Base-by-base conservation (phyloP, 805 yeast genomes). In the Starmerella etchellsii region DNA sequence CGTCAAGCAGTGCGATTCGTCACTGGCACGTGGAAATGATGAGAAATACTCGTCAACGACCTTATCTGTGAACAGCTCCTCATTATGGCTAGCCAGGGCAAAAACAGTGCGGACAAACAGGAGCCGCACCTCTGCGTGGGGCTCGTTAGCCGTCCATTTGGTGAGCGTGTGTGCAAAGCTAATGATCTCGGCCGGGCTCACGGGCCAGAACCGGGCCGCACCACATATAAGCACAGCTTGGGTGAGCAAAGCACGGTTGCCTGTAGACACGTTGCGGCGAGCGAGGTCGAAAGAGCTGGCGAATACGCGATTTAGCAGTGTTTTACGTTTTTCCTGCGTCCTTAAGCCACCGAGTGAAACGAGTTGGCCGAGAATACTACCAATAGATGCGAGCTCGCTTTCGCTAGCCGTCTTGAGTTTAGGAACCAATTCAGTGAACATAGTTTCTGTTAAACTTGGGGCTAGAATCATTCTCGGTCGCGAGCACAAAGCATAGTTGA, bases 391-490 rank as follows among this genome's bases (percentile, higher is more conserved):
- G 3, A 43, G 18, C 14, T 37, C 37, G 4, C 11, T 25, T 18
- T 39, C 43, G 4, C 29, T 21, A 2, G 34, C 16, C 2, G 41
- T 30, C n/a, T 39, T 39, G 24, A 45, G 29, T 24, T 18, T 15
- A 7, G 23, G 5, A 2, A 42, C 15, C 5, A 37, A 13, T 7
- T n/a, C 16, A 2, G 34, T 14, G 25, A 45, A 45, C 44, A 45
- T 39, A 7, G 18, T 5, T 8, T 37, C 9, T 10, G 38, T 36
- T 10, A 35, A 19, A 3, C 20, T 4, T 1, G 43, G 42, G 8
- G 40, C 13, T 3, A 45, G 25, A 11, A 45, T 45, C 15, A 41
- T 15, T 1, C 49, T 34, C 2, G 49, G 49, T 3, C 49, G 37
- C 14, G 46, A 37, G 7, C 25, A 5, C 9, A 45, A 25, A 2